Evolutionary conservation across 2,329 filamentous ascomycete genomes (phyloP), one percentile per base, ranked within the genome.

Genomic region (Aspergillus nomiae): DNA sequence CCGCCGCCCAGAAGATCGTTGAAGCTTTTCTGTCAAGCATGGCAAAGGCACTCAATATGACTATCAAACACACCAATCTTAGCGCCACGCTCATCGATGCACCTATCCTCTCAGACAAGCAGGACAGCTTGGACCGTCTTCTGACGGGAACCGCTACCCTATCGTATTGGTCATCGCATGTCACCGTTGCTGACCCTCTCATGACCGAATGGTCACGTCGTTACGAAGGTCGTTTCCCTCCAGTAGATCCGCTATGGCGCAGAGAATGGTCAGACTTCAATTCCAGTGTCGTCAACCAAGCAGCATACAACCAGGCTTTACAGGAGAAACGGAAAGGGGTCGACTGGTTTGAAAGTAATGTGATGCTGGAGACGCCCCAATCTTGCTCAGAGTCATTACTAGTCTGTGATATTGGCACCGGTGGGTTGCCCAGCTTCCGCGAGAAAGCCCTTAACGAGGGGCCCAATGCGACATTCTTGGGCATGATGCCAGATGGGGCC

Each of bases 341-440:
- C 4, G 43, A 60, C 14, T 66, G 74, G 74, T 75, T 76, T 59
- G 74, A 74, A 58, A 55, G 51, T 1, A 57, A 69, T 36, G 63
- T 76, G 11, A 66, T 75, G 4, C 21, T 54, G 9, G 63, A 66
- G 24, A 66, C 61, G 10, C 12, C 46, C 9, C 48, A 67, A 1
- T 62, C 68, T 9, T 77, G 75, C 66, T 74, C 73, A 7, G 68
- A 71, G 1, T 61, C 67, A 5, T 21, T 76, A 28, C 59, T 76
- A 14, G 36, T 77, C 8, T 76, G 74, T 56, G 64, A 70, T 28
- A 59, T 61, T 19, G 65, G 64, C 16, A 66, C 72, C 8, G 75
- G 75, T 3, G 65, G 65, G 1, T n/a, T 66, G 3, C 64, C 65
- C 16, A 66, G 61, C 26, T 67, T 60, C 34, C 65, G 65, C 12